Conservation (phyloP, 129 eudicot genomes). For the Escallonia rubra region DNA sequence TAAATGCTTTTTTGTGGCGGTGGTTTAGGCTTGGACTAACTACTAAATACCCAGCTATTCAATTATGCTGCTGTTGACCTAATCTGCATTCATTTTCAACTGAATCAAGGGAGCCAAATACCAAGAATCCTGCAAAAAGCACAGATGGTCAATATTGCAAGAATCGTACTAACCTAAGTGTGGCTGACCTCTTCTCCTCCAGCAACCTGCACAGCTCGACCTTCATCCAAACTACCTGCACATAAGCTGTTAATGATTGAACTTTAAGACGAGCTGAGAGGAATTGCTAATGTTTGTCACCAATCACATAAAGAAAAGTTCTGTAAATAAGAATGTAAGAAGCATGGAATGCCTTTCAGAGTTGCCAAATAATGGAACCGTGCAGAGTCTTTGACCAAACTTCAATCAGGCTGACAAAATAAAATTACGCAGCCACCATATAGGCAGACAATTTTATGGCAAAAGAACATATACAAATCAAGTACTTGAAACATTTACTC, state of each 20-base stretch:
- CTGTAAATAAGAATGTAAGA: not conserved
- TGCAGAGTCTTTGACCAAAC: too few relatives aligned
- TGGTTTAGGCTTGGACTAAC: not conserved
- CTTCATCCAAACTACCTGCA: conserved; percentile 90
- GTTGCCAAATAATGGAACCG: not conserved
- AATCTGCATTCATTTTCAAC: not conserved
- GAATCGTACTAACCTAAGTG: conserved; percentile 61
- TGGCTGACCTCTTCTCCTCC: conserved; percentile 91
- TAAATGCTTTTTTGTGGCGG: not conserved
- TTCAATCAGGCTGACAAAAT: too few relatives aligned
- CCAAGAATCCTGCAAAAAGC: conserved; percentile 4
- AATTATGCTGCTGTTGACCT: not conserved
- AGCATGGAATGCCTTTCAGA: not conserved
- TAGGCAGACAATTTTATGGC: too few relatives aligned
- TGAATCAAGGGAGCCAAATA: not conserved
- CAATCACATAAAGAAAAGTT: not conserved
- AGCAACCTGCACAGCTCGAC: conserved; percentile 74
- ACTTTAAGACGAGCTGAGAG: not conserved
- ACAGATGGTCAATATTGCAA: not conserved
- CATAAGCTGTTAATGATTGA: conserved; percentile 21
- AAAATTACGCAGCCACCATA: too few relatives aligned
- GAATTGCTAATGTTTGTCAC: not conserved
- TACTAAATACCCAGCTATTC: not conserved
- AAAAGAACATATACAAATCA: too few relatives aligned
- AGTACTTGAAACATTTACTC: too few relatives aligned